Evolutionary conservation across 495 filamentous ascomycete genomes (phyloP), one percentile per base, ranked within the genome.

Genomic region (Clohesyomyces aquaticus): DNA sequence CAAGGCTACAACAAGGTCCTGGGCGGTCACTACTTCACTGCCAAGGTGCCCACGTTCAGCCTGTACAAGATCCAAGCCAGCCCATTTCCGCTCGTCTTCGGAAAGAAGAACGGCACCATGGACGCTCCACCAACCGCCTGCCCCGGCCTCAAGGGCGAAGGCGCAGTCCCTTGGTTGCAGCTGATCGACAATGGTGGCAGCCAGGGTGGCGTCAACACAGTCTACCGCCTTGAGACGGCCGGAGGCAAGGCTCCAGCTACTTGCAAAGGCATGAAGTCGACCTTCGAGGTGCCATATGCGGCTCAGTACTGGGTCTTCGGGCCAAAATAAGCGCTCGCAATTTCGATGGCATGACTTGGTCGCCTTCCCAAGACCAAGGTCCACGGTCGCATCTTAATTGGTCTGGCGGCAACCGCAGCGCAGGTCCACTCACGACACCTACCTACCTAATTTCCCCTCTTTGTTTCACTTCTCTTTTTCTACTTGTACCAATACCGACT

Each of bases 251-350:
- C 46, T 16, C 65, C 69, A n/a, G 45, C 60, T 3, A 63, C 41
- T 9, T 71, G 69, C 49, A 52, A 55, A 19, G 56, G 48, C 35
- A 25, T 21, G 29, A 50, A 47, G 38, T 25, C 41, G 26, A 32
- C 55, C 11, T 67, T 60, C 43, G 59, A 63, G 55, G 68, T 71
- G 3, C 59, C 64, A 11, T 71, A 71, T 28, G 68, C 64, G 10
- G 68, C 68, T 22, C 64, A 71, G 26, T 71, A 71, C 59, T 71
- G 68, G 68, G 54, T 71, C 43, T 67, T 51, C 52, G 62, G 59
- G 18, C 59, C 59, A 12, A 35, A 42, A 32, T 61, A 32, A 53
- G 29, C 47, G 46, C n/a, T n/a, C n/a, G n/a, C n/a, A n/a, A n/a
- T n/a, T n/a, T n/a, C n/a, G n/a, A n/a, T n/a, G n/a, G n/a, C n/a